Conservation (phyloP, 1,139 yeast species). For the Blastobotrys petasosporus region DNA sequence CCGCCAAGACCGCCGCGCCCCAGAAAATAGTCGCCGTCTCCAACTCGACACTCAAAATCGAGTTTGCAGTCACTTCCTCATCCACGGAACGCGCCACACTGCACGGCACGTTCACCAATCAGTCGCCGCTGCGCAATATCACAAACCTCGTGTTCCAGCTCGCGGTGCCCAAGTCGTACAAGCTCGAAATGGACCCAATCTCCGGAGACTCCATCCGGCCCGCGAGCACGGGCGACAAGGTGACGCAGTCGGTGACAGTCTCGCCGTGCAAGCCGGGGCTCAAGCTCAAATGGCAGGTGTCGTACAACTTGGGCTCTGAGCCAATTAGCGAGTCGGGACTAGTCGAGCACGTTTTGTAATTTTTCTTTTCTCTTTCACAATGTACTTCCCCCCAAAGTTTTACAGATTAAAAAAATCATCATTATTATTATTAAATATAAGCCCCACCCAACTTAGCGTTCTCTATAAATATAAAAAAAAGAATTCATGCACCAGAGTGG, state of each 20-base stretch:
- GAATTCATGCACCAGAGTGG: neutral
- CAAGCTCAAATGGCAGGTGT: conserved; percentile 78
- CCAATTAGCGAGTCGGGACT: conserved; percentile 9
- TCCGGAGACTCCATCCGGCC: conserved; percentile 52
- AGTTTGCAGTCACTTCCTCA: conserved; percentile 40
- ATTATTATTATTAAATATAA: neutral
- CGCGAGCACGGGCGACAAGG: conserved; percentile 41
- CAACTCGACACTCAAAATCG: conserved; percentile 42
- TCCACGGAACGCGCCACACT: conserved; percentile 37
- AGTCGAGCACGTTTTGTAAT: conserved; percentile 7
- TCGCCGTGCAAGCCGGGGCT: conserved; percentile 41
- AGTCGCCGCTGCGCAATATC: conserved; percentile 37
- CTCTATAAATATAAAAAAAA: neutral
- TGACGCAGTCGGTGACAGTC: conserved; percentile 56
- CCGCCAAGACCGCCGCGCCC: conserved; percentile 13
- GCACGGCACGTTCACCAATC: conserved; percentile 46
- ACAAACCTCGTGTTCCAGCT: conserved; percentile 58
- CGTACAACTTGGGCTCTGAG: conserved; percentile 36
- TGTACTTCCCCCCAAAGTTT: neutral
- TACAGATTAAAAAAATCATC: neutral
- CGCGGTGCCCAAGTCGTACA: conserved; percentile 76
- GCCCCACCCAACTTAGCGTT: too few species aligned
- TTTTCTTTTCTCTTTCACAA: neutral
- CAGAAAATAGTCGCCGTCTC: conserved; percentile 17
- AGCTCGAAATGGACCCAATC: conserved; percentile 63